Evolutionary conservation across 495 filamentous ascomycete genomes (phyloP), one percentile per base, ranked within the genome.

Genomic region (Halenospora varia): DNA sequence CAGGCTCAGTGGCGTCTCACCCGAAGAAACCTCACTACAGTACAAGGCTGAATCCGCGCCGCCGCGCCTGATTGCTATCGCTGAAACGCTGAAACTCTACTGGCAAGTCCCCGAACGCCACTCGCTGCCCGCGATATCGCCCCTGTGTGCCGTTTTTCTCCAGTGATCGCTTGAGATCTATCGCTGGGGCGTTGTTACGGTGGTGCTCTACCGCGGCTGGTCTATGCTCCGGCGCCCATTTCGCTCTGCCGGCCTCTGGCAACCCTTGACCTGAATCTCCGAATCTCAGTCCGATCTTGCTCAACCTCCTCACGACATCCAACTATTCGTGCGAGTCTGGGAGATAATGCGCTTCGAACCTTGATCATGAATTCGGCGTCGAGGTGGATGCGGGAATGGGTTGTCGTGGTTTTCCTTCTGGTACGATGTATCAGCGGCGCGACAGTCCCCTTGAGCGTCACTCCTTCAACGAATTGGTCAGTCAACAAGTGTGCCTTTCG

Each of bases 391-490:
- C 42, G 48, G 26, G 18, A 45, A 45, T n/a, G 42, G 8, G 42
- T 49, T 17, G 47, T 56, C 45, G 29, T 58, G 19, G 22, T 25
- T 15, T 49, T 55, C 25, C 24, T 56, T 23, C 48, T 53, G 18
- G 45, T 53, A 22, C 23, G 35, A 47, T 61, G 51, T 46, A 42
- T 44, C 13, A 52, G 20, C 25, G 20, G 57, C 42, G 25, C 51
- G 13, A 22, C 47, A 2, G 10, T 56, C 22, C 20, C 56, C 18
- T 35, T 62, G 48, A 62, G 59, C 18, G 59, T 66, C 22, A 55
- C 63, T 2, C 59, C 63, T 26, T 66, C 63, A 25, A 56, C 46
- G 1, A 54, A 53, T 23, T 66, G 59, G 63, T 66, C 25, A 49
- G 63, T 56, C 19, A 10, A 10, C n/a, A 45, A 10, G 41, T 39